These are phyloP conservation scores for Eleusine coracana DNA, from an alignment of 176 grass and related monocot genomes.

Conservation along the genomic window DNA sequence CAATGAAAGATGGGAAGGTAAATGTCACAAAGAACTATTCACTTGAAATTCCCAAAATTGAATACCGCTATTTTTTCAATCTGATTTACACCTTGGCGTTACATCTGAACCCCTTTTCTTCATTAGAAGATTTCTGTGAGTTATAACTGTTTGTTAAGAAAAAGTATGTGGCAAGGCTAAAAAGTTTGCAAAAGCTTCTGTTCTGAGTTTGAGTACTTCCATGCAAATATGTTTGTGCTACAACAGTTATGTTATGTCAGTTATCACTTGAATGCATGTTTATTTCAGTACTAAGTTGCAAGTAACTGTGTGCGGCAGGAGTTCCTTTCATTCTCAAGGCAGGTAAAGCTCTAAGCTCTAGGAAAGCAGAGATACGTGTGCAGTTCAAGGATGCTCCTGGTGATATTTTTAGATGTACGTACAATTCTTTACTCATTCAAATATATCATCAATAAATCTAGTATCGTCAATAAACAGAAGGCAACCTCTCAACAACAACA, in stretches of 20 bases:
- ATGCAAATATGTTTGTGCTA: background rate
- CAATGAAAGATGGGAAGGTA: conserved; percentile 99
- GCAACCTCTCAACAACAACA: background rate
- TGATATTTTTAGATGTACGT: conserved; percentile 93
- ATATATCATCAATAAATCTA: background rate
- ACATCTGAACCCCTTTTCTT: conserved; percentile 7
- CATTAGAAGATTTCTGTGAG: background rate
- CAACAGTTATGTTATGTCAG: background rate
- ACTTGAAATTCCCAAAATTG: background rate
- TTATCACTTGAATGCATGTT: conserved; percentile 2
- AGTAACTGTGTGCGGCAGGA: conserved; percentile 55
- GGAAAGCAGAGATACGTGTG: conserved; percentile 96
- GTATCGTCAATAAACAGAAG: background rate
- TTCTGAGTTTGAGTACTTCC: background rate
- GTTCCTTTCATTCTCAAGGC: conserved; percentile 98
- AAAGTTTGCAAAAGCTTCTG: background rate
- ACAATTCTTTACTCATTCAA: conserved; percentile 4
- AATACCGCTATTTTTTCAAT: background rate
- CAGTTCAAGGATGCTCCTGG: conserved; percentile 98
- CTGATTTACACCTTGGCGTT: background rate
- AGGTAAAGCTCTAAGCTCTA: conserved; percentile 86
- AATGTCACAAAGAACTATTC: conserved; percentile 31
- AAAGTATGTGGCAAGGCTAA: background rate
- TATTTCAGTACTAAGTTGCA: conserved; percentile 21
- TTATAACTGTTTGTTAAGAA: background rate